phyloP scores from a whole-genome alignment of 2,329 filamentous ascomycete genomes.

The Raffaelea deltoideospora region DNA sequence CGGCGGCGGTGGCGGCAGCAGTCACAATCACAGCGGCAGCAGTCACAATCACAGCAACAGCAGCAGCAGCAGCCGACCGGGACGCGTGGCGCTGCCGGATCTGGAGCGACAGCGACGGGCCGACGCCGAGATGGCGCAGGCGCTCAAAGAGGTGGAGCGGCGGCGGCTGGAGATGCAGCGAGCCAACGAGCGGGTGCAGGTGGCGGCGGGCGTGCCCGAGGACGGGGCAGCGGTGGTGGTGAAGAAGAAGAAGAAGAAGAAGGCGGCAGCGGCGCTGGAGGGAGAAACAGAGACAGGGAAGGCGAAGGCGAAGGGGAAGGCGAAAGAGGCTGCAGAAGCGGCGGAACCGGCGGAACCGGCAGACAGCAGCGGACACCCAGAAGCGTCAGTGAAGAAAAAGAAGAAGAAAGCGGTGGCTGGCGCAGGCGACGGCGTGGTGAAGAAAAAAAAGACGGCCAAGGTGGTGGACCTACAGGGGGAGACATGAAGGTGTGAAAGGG shows the following conservation, averaged over 20 bases:
- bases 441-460: conserved; percentile 27
- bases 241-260: conserved; percentile 51
- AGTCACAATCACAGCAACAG: too few relatives aligned
- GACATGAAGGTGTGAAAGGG: conserved; percentile 2
- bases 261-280: conserved; percentile 15
- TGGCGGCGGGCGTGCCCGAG: conserved; percentile 49
- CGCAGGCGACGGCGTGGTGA: conserved; percentile 10
- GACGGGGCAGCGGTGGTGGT: conserved; percentile 53
- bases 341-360: conserved; percentile 38
- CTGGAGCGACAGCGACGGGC: conserved; percentile 57
- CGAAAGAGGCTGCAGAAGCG: conserved; percentile 48
- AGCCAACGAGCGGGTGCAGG: conserved; percentile 58
- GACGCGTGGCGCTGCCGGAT: too few relatives aligned
- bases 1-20: conserved; percentile 5
- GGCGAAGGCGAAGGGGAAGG: conserved; percentile 55
- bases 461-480: conserved; percentile 9
- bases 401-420: conserved; percentile 39
- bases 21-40: conserved; percentile 7
- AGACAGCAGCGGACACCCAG: too few relatives aligned
- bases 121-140: conserved; percentile 76
- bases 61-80: conserved; percentile 2
- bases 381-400: conserved; percentile 48
- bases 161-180: conserved; percentile 80
- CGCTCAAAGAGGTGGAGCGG: conserved; percentile 77
- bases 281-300: conserved; percentile 14